These are phyloP conservation scores for Phytophthora vignae DNA, from an alignment of 352 stramenopile genomes.

Conservation along the genomic window DNA sequence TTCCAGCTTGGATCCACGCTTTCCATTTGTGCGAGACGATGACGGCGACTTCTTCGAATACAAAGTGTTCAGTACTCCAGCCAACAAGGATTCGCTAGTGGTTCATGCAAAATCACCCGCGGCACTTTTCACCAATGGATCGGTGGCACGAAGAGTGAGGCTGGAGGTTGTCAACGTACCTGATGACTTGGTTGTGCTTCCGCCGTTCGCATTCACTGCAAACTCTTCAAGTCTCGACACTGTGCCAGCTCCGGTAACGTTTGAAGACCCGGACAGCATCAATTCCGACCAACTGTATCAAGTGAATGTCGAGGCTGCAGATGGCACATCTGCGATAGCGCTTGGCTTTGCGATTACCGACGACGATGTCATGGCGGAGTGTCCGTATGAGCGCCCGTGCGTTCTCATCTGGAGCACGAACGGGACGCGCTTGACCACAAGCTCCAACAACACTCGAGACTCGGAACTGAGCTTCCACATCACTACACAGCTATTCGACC, in stretches of 20 bases:
- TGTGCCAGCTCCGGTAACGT: conserved; percentile 50
- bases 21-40: background rate
- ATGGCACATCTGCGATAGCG: conserved; percentile 46
- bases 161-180: conserved; percentile 62
- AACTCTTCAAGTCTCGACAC: conserved; percentile 28
- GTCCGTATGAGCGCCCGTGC: conserved; percentile 59
- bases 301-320: conserved; percentile 50
- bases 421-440: conserved; percentile 33
- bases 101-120: conserved; percentile 20
- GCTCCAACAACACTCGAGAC: conserved; percentile 21
- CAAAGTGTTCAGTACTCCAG: conserved; percentile 21
- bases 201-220: conserved; percentile 47
- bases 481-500: conserved; percentile 48
- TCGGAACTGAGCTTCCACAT: conserved; percentile 37
- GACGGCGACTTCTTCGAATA: conserved; percentile 52
- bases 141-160: conserved; percentile 41
- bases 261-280: conserved; percentile 62
- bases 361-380: conserved; percentile 62
- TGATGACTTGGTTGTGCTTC: conserved; percentile 55
- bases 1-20: conserved; percentile 43
- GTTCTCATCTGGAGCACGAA: conserved; percentile 45
- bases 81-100: conserved; percentile 13
- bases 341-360: conserved; percentile 57
- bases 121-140: conserved; percentile 20
- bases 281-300: conserved; percentile 45